Percentiles rank a stretch among this genome's conserved stretches.
Conservation (phyloP, 75 land plant species). For the Cunninghamia lanceolata region DNA sequence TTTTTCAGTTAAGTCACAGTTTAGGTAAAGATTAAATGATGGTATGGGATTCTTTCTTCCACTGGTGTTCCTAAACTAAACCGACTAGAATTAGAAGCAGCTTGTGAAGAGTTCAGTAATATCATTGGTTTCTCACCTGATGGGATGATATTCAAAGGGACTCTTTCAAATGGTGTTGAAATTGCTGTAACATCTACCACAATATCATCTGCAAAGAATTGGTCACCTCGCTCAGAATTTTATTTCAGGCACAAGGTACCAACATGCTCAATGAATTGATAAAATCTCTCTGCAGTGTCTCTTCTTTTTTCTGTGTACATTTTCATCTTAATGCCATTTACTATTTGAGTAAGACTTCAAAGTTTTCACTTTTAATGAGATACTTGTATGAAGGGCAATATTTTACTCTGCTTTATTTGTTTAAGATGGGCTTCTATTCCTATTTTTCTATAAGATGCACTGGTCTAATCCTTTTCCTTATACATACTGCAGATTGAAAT, state of each 20-base stretch:
- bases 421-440: not conserved
- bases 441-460: not conserved
- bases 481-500: constrained; percentile 54
- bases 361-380: not conserved
- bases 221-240: constrained; percentile 61
- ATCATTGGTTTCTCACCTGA: constrained; percentile 53
- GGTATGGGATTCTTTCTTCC: not conserved
- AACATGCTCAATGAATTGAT: not conserved
- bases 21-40: not conserved
- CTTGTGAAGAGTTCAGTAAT: constrained; percentile 98
- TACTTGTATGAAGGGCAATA: not conserved
- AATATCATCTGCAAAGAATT: constrained; percentile 47
- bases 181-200: constrained; percentile 72
- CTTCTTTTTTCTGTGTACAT: not conserved
- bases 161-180: constrained; percentile 85
- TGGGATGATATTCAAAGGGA: constrained; percentile 77
- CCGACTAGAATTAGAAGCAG: constrained; percentile 64
- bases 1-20: not conserved
- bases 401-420: not conserved
- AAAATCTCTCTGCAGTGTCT: not conserved
- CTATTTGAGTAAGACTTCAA: not conserved
- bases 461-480: not conserved
- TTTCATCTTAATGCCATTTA: not conserved
- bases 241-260: constrained; percentile 70
- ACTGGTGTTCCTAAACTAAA: constrained; percentile 78